phyloP scores from a whole-genome alignment of 768 basidiomycete species.

The Pisolithus marmoratus region DNA sequence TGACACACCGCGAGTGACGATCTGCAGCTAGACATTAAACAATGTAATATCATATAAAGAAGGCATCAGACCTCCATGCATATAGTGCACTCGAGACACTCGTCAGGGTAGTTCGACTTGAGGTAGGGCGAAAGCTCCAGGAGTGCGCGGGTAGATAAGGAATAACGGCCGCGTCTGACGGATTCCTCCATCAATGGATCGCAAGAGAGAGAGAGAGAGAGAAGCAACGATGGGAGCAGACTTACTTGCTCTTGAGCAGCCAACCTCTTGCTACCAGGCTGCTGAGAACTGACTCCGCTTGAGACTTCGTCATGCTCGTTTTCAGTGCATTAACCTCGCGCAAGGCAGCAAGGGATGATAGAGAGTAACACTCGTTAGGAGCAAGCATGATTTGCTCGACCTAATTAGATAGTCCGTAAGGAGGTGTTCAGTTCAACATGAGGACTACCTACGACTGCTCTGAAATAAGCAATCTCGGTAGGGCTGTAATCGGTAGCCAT shows the following conservation, averaged over 20 bases:
- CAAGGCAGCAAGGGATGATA: constrained; percentile 72
- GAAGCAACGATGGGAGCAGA: constrained; percentile 4
- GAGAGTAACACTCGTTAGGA: constrained; percentile 64
- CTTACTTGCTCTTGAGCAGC: constrained; percentile 71
- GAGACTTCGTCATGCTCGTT: constrained; percentile 64
- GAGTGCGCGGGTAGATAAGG: constrained; percentile 67
- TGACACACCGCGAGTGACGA: constrained; percentile 61
- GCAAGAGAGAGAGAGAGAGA: neutral
- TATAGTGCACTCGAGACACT: constrained; percentile 64
- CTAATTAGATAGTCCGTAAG: constrained; percentile 34
- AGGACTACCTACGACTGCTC: constrained; percentile 55
- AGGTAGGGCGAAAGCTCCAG: constrained; percentile 73
- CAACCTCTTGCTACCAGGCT: constrained; percentile 85
- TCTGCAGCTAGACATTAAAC: constrained; percentile 30
- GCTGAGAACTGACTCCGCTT: constrained; percentile 63
- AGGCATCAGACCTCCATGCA: constrained; percentile 55
- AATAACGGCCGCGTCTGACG: constrained; percentile 60
- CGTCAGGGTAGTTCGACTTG: constrained; percentile 65
- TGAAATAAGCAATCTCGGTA: constrained; percentile 79
- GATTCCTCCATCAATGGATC: constrained; percentile 3
- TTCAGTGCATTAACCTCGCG: constrained; percentile 62
- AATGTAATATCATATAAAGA: neutral
- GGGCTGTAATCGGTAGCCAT: constrained; percentile 79
- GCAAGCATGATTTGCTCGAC: constrained; percentile 86
- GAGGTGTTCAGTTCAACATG: neutral